Percentiles rank a stretch among this genome's conserved stretches.
These are phyloP conservation scores for Gaertneriomyces sp. DNA, from an alignment of 192 early-diverging fungal genomes.

Conservation along the genomic window DNA sequence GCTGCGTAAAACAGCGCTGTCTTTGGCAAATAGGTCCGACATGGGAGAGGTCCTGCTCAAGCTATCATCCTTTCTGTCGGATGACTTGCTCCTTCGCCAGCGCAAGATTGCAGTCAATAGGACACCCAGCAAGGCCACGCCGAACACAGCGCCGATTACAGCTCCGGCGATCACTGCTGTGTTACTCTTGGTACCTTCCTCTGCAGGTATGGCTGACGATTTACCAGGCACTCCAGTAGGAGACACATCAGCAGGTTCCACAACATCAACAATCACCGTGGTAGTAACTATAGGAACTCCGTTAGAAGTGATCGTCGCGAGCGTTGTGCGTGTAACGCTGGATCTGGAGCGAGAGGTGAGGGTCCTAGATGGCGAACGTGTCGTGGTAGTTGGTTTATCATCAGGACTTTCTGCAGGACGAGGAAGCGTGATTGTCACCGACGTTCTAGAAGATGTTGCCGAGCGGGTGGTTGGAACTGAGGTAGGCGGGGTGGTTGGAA, in stretches of 20 bases:
- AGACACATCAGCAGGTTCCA: not conserved
- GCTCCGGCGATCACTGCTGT: conserved; percentile 14
- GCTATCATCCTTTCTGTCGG: conserved; percentile 3
- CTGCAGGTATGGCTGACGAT: not conserved
- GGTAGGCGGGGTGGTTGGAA: not conserved
- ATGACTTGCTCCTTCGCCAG: conserved; percentile 6
- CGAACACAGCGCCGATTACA: conserved; percentile 18
- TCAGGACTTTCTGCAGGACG: not conserved
- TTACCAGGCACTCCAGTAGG: not conserved
- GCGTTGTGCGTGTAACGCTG: conserved; percentile 5
- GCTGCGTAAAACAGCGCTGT: conserved; percentile 8
- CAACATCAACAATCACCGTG: conserved; percentile 20
- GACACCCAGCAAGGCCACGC: conserved; percentile 9
- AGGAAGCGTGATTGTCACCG: not conserved
- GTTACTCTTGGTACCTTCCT: not conserved
- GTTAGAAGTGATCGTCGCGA: conserved; percentile 5
- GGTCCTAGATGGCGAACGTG: not conserved
- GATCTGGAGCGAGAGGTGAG: not conserved
- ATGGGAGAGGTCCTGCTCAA: conserved; percentile 14
- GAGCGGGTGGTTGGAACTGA: not conserved
- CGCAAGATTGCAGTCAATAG: conserved; percentile 11
- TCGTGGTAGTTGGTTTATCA: not conserved
- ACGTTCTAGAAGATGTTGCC: not conserved
- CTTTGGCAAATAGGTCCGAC: conserved; percentile 11
- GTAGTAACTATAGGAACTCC: conserved; percentile 14